Evolutionary conservation across 345 rosid species (phyloP), one percentile per base, ranked within the genome.

Genomic region (Hypericum androsaemum): DNA sequence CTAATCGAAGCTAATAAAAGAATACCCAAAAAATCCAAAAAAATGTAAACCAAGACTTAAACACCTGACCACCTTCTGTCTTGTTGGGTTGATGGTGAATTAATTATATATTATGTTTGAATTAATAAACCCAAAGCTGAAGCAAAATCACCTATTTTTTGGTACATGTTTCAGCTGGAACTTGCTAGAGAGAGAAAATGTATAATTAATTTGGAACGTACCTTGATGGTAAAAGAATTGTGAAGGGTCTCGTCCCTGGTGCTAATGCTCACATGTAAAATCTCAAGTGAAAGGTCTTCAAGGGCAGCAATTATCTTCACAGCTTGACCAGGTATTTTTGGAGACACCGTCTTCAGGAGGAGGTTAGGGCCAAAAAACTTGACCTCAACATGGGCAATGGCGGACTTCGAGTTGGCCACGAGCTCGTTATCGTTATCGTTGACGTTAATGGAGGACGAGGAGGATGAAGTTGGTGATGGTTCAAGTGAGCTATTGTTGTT

Each of bases 221-320:
- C 99, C 97, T 94, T 88, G 76, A 94, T 86, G 43, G 95, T 94
- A 80, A 94, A 94, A 75, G 94, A 82, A 61, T 83, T 79, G 61
- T 80, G 80, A 74, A 84, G 73, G 62, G 77, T 74, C 53, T 86
- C 95, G 37, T 94, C 92, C 39, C 78, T 64, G 8, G 83, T 70
- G 62, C 51, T 79, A 64, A 94, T 70, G 72, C 58, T 77, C 41
- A 80, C 80, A 10, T 80, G 69, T 37, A 94, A 85, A 39, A 86
- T 94, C 74, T 88, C 95, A 13, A 94, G 82, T 3, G 89, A 66
- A 10, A 94, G 77, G 53, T 88, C 81, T 54, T 88, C 87, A 12
- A 94, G 83, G 32, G 87, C 78, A 6, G 96, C 65, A 2, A 88
- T 64, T 41, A 94, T 86, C 68, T 84, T 94, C 69, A 68, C 46